A percentile compares a stretch with the other conserved stretches of the same genome.
These are phyloP conservation scores for Beta macrorhiza DNA, from an alignment of 179 eudicot species.

Conservation along the genomic window DNA sequence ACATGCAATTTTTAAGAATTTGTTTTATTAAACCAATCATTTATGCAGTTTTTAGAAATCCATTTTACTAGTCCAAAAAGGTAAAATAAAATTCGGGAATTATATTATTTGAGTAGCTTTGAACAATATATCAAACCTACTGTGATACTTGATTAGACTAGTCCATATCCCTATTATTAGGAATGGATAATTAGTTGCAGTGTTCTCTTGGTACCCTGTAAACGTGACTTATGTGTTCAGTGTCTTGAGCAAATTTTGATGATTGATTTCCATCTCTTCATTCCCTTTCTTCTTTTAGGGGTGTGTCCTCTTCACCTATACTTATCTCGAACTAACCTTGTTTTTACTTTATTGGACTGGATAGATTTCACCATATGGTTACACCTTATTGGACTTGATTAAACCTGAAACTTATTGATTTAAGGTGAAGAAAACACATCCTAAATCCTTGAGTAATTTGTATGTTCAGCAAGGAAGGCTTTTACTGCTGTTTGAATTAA, in stretches of 20 bases:
- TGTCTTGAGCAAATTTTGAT: background rate
- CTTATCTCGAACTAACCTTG: too few species aligned
- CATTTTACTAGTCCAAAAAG: background rate
- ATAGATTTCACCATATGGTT: too few species aligned
- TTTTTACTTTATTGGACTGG: too few species aligned
- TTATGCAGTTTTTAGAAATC: background rate
- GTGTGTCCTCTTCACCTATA: too few species aligned
- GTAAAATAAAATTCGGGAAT: background rate
- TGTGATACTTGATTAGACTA: background rate
- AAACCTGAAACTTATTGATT: too few species aligned
- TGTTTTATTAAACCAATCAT: background rate
- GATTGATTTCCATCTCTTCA: too few species aligned
- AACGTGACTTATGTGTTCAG: background rate
- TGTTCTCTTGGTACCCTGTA: background rate
- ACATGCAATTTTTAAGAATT: too few species aligned
- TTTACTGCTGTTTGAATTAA: background rate
- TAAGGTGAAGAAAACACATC: too few species aligned
- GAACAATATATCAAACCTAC: background rate
- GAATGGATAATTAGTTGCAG: background rate
- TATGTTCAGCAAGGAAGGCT: background rate
- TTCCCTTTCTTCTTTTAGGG: background rate
- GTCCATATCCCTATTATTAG: background rate
- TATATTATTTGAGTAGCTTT: background rate
- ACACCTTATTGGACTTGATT: too few species aligned
- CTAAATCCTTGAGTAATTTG: background rate